Percentiles rank a stretch among this genome's conserved stretches.
Conservation (phyloP, 257 asterid species). For the Avicennia marina region DNA sequence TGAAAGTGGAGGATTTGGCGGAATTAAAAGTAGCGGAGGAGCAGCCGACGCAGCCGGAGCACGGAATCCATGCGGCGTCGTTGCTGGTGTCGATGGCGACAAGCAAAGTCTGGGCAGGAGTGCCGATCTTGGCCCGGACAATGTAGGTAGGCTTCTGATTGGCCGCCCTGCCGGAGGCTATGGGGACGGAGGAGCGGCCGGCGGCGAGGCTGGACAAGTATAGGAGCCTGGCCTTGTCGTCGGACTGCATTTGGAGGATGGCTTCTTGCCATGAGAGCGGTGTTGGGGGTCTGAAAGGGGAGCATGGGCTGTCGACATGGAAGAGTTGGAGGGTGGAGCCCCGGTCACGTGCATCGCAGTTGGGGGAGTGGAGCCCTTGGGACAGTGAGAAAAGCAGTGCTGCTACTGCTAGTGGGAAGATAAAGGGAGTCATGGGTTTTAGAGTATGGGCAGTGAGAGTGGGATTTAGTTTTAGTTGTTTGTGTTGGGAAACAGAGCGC, state of each 20-base stretch:
- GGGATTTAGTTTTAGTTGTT: neutral
- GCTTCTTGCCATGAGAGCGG: constrained; percentile 54
- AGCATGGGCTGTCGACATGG: constrained; percentile 63
- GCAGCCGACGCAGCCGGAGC: constrained; percentile 71
- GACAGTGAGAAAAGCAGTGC: constrained; percentile 21
- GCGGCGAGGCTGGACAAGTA: constrained; percentile 64
- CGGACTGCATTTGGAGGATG: constrained; percentile 65
- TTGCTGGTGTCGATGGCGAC: constrained; percentile 79
- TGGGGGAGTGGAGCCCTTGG: constrained; percentile 27
- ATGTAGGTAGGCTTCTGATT: constrained; percentile 71
- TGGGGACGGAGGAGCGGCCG: constrained; percentile 52
- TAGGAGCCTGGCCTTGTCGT: constrained; percentile 50
- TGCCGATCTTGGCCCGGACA: constrained; percentile 57
- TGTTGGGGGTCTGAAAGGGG: constrained; percentile 46
- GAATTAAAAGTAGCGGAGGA: constrained; percentile 38
- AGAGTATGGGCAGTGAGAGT: neutral
- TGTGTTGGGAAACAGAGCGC: neutral
- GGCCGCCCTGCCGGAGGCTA: constrained; percentile 66
- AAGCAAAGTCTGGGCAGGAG: constrained; percentile 62
- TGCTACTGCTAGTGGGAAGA: constrained; percentile 21
- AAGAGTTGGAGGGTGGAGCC: constrained; percentile 57
- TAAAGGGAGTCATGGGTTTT: constrained; percentile 16
- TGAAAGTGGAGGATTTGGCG: constrained; percentile 60
- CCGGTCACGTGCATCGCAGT: constrained; percentile 27
- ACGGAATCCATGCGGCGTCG: constrained; percentile 81